A percentile compares a stretch with the other conserved stretches of the same genome.
phyloP scores from a whole-genome alignment of 305 asterid genomes.

The Rubia occidens region DNA sequence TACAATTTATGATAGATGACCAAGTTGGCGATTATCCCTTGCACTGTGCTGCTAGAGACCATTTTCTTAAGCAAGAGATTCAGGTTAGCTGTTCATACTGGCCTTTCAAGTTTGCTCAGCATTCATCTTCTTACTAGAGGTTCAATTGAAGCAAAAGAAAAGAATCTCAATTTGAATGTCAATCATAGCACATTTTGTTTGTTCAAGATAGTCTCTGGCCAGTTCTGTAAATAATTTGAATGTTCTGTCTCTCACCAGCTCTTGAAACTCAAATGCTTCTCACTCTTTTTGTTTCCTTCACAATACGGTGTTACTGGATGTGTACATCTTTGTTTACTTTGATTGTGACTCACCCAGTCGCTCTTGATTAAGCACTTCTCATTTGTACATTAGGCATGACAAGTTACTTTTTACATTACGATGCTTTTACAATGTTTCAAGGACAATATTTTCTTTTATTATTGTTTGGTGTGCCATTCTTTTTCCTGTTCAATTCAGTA shows the following conservation, averaged over 20 bases:
- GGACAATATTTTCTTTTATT: neutral
- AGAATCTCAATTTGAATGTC: neutral
- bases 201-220: neutral
- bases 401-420: neutral
- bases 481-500: conserved; percentile 19
- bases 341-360: neutral
- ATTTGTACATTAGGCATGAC: neutral
- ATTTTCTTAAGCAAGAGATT: conserved; percentile 70
- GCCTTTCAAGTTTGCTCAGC: neutral
- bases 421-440: neutral
- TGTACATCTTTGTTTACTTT: neutral
- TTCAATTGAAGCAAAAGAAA: conserved; percentile 5
- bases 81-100: conserved; percentile 41
- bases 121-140: neutral
- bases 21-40: conserved; percentile 86
- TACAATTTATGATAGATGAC: conserved; percentile 48
- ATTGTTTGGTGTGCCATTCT: neutral
- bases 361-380: neutral
- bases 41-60: conserved; percentile 77
- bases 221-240: neutral
- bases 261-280: neutral
- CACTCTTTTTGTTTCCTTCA: neutral
- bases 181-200: neutral
- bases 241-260: neutral
- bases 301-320: neutral